A percentile compares a stretch with the other conserved stretches of the same genome.
Evolutionary conservation across 83 land plant genomes (phyloP).

Genomic region (Picea engelmannii): DNA sequence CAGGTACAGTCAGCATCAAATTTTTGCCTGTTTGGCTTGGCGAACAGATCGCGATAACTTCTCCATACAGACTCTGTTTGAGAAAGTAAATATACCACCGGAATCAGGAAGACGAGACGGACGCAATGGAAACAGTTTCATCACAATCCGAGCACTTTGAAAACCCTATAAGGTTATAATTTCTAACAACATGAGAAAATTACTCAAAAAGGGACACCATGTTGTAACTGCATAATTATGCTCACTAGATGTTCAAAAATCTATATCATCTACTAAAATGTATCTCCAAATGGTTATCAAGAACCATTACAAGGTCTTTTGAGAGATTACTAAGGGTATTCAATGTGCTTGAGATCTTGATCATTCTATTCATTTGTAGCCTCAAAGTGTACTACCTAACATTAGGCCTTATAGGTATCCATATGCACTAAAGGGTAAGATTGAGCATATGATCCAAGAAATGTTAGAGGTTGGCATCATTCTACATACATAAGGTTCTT

Average conservation of each 20-base stretch:
- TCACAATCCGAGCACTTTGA: too few relatives aligned
- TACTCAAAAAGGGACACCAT: background rate
- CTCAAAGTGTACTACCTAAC: background rate
- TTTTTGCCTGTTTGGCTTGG: too few relatives aligned
- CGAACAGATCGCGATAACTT: too few relatives aligned
- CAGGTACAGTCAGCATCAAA: too few relatives aligned
- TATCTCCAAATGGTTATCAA: background rate
- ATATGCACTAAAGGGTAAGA: background rate
- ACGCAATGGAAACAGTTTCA: too few relatives aligned
- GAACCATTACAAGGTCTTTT: too few relatives aligned
- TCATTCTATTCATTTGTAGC: background rate
- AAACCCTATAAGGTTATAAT: background rate
- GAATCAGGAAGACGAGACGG: too few relatives aligned
- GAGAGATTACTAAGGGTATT: too few relatives aligned
- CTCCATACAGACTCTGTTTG: too few relatives aligned
- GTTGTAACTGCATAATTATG: background rate
- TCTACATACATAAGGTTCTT: background rate
- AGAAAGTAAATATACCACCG: too few relatives aligned
- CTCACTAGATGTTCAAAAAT: background rate
- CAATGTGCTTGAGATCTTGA: background rate
- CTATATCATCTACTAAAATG: background rate
- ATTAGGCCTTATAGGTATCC: slow-evolving; percentile 17
- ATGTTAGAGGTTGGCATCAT: slow-evolving; percentile 5
- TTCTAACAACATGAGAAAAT: background rate
- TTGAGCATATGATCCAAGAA: background rate